Evolutionary conservation across 2,329 filamentous ascomycete genomes (phyloP).

Genomic region (Colletotrichum tabaci): DNA sequence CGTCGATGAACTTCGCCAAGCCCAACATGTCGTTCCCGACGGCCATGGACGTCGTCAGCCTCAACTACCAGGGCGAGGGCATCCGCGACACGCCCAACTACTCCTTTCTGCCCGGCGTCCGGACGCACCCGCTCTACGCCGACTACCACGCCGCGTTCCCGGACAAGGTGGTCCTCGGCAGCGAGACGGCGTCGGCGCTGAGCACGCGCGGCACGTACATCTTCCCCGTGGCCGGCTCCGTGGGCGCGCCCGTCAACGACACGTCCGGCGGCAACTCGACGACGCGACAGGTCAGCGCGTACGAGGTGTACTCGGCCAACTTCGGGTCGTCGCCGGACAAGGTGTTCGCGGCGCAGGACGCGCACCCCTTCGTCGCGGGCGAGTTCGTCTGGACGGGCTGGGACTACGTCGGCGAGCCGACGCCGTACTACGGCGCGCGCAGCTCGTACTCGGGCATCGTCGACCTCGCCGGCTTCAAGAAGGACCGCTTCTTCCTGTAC

Average conservation of each 20-base stretch:
- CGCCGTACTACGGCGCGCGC: constrained; percentile 62
- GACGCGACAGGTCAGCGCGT: constrained; percentile 60
- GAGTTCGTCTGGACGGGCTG: constrained; percentile 69
- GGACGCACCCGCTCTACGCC: too few species aligned
- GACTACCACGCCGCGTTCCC: too few species aligned
- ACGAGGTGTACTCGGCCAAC: constrained; percentile 64
- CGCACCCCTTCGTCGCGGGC: constrained; percentile 64
- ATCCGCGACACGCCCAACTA: constrained; percentile 51
- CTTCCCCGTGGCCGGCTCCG: too few species aligned
- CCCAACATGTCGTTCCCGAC: too few species aligned
- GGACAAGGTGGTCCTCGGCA: too few species aligned
- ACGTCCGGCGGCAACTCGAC: constrained; percentile 48
- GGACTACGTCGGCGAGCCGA: constrained; percentile 67
- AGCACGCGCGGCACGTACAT: too few species aligned
- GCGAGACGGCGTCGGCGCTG: too few species aligned
- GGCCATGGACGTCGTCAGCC: constrained; percentile 59
- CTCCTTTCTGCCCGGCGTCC: constrained; percentile 44
- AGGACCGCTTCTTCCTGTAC: constrained; percentile 70
- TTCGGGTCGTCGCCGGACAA: constrained; percentile 68
- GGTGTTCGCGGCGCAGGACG: constrained; percentile 65
- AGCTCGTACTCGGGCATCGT: constrained; percentile 58
- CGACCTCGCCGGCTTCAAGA: constrained; percentile 67
- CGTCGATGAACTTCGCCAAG: too few species aligned
- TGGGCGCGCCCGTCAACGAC: too few species aligned
- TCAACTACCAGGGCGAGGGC: constrained; percentile 72